These are phyloP conservation scores for Dactylorhiza incarnata DNA, from an alignment of 106 monocot genomes.

Conservation along the genomic window DNA sequence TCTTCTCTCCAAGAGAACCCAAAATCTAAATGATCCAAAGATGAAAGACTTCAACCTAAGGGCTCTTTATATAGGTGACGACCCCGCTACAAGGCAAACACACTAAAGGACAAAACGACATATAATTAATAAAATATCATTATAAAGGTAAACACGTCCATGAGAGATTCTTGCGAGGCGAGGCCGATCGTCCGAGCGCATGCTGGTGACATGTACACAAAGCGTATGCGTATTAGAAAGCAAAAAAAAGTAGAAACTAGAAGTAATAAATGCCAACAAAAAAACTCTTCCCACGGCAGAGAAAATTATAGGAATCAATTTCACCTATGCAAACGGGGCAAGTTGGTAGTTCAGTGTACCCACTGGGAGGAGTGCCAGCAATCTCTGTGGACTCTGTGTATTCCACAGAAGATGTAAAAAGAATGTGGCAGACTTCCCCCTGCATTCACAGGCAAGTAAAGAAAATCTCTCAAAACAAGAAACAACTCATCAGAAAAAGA, in stretches of 20 bases:
- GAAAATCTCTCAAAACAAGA: background rate
- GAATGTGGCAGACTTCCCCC: slow-evolving; percentile 84
- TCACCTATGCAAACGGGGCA: slow-evolving; percentile 92
- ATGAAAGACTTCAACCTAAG: too few species aligned
- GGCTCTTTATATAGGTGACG: too few species aligned
- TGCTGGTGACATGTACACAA: too few species aligned
- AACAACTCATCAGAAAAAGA: background rate
- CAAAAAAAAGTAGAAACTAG: background rate
- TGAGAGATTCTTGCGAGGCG: too few species aligned
- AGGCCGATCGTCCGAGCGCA: too few species aligned
- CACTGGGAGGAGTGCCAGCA: slow-evolving; percentile 46
- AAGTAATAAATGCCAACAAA: background rate
- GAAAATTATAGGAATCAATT: slow-evolving; percentile 5
- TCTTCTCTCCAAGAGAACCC: too few species aligned
- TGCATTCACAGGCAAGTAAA: slow-evolving; percentile 16
- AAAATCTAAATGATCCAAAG: too few species aligned
- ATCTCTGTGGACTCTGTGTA: slow-evolving; percentile 50
- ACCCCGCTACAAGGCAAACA: too few species aligned
- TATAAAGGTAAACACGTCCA: background rate
- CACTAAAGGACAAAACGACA: background rate
- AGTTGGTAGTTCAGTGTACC: slow-evolving; percentile 72
- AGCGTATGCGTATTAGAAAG: too few species aligned
- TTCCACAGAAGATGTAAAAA: slow-evolving; percentile 60
- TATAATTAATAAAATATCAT: background rate
- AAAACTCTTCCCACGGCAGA: background rate